Evolutionary conservation across 225 moss, liverwort and hornwort species (phyloP).

Genomic region (Lunularia cruciata): DNA sequence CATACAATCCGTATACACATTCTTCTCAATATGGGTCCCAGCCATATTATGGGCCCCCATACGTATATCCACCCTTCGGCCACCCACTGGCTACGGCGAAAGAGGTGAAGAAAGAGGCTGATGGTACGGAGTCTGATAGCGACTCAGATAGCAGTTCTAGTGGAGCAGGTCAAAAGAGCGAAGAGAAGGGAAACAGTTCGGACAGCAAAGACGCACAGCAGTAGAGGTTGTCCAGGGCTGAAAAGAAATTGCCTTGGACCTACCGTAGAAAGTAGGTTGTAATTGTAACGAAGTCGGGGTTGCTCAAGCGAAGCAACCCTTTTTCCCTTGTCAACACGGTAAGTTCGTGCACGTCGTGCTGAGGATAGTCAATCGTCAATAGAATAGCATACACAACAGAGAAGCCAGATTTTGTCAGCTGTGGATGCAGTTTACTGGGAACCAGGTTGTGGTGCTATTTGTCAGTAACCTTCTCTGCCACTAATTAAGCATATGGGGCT

Average conservation of each 20-base stretch:
- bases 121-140: constrained; percentile 44
- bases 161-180: constrained; percentile 13
- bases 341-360: constrained; percentile 7
- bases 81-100: constrained; percentile 34
- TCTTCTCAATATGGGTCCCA: constrained; percentile 50
- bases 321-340: constrained; percentile 1
- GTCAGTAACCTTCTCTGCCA: not conserved
- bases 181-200: constrained; percentile 19
- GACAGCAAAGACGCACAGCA: constrained; percentile 24
- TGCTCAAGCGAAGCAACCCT: not conserved
- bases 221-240: not conserved
- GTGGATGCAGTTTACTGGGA: not conserved
- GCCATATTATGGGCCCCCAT: constrained; percentile 62
- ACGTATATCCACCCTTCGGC: constrained; percentile 45
- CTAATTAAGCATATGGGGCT: not conserved
- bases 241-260: not conserved
- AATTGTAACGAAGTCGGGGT: constrained; percentile 26
- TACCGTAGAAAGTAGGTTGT: constrained; percentile 10
- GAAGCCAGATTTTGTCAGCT: constrained; percentile 20
- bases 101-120: constrained; percentile 36
- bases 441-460: not conserved
- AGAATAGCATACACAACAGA: constrained; percentile 7
- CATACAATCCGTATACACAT: constrained; percentile 55
- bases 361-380: constrained; percentile 9
- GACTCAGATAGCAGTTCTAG: constrained; percentile 37